phyloP scores from a whole-genome alignment of 768 basidiomycete species.

The Leccinellum luteum region DNA sequence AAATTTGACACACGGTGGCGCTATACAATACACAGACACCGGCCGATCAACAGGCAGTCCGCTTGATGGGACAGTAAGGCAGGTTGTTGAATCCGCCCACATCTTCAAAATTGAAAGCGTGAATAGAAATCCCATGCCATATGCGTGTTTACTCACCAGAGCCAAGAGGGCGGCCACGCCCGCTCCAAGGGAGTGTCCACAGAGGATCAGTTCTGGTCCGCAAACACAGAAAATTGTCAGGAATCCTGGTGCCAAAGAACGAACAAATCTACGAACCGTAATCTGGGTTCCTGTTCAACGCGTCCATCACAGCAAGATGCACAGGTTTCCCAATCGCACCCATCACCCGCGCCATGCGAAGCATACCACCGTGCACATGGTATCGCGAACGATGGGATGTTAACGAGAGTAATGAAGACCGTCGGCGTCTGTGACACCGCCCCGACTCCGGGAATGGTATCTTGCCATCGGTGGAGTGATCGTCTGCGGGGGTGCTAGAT shows the following conservation, averaged over 20 bases:
- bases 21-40: conserved; percentile 76
- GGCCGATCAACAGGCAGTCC: conserved; percentile 65
- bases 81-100: conserved; percentile 83
- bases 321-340: conserved; percentile 74
- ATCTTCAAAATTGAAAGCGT: conserved; percentile 44
- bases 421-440: conserved; percentile 23
- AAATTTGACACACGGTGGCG: conserved; percentile 61
- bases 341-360: conserved; percentile 77
- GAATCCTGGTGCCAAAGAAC: neutral
- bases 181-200: conserved; percentile 83
- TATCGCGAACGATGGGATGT: conserved; percentile 36
- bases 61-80: conserved; percentile 63
- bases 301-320: conserved; percentile 68
- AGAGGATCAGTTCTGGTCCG: conserved; percentile 61
- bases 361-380: conserved; percentile 78
- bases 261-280: conserved; percentile 54
- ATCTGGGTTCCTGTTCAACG: conserved; percentile 62
- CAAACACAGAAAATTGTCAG: conserved; percentile 1
- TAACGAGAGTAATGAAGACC: conserved; percentile 23
- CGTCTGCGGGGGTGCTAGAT: conserved; percentile 30
- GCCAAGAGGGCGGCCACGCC: conserved; percentile 76
- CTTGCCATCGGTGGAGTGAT: conserved; percentile 32
- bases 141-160: conserved; percentile 45
- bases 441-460: conserved; percentile 35
- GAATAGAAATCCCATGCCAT: neutral